These are phyloP conservation scores for Talaromyces nanjingensis DNA, from an alignment of 495 filamentous ascomycete genomes.

Conservation along the genomic window DNA sequence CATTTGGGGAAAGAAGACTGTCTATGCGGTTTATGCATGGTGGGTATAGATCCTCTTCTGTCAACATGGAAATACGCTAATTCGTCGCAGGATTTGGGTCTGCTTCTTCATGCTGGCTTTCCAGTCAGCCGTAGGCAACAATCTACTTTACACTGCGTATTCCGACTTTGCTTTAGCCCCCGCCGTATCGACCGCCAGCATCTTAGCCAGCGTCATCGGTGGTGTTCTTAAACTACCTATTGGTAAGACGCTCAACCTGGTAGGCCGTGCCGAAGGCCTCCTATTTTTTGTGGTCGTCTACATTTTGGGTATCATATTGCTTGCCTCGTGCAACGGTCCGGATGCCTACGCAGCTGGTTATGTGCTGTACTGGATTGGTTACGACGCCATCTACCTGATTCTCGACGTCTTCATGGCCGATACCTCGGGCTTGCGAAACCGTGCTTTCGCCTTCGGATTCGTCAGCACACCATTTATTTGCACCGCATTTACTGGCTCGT, in stretches of 20 bases:
- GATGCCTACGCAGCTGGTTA: slow-evolving; percentile 42
- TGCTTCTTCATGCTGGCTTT: slow-evolving; percentile 37
- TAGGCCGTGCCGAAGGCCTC: slow-evolving; percentile 52
- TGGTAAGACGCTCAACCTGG: slow-evolving; percentile 61
- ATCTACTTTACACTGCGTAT: slow-evolving; percentile 25
- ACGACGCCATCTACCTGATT: slow-evolving; percentile 51
- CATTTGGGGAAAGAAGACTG: slow-evolving; percentile 29
- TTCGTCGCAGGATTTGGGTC: slow-evolving; percentile 32
- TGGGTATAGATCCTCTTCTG: slow-evolving; percentile 14
- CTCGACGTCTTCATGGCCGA: slow-evolving; percentile 61
- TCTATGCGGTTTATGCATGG: slow-evolving; percentile 31
- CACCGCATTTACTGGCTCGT: slow-evolving; percentile 37
- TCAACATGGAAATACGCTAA: not conserved
- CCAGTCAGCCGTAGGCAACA: slow-evolving; percentile 26
- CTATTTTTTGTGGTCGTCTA: slow-evolving; percentile 31
- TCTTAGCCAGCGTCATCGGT: slow-evolving; percentile 45
- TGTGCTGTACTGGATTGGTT: slow-evolving; percentile 51
- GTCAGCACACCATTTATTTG: slow-evolving; percentile 59
- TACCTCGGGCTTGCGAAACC: slow-evolving; percentile 55
- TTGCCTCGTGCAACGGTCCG: slow-evolving; percentile 41
- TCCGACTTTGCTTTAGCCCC: slow-evolving; percentile 25
- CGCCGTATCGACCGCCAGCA: slow-evolving; percentile 28
- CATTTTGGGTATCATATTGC: slow-evolving; percentile 39
- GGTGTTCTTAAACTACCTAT: slow-evolving; percentile 60
- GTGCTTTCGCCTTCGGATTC: slow-evolving; percentile 56